These are phyloP conservation scores for Cryptosporidium sp. DNA, from an alignment of 169 alveolate genomes.

Conservation along the genomic window DNA sequence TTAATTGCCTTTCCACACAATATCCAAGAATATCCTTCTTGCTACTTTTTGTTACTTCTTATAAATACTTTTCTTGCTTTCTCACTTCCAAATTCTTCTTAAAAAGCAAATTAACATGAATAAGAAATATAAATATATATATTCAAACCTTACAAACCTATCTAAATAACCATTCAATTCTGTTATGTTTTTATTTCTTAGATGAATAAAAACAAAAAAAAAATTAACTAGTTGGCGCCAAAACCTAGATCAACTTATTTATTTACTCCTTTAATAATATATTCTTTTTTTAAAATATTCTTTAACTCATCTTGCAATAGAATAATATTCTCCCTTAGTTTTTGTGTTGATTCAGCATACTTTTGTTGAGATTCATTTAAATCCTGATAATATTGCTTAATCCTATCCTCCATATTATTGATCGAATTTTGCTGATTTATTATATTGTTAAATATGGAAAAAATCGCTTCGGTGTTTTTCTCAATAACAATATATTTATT, in stretches of 20 bases:
- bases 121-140: not conserved
- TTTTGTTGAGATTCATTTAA: not conserved
- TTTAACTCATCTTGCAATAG: not conserved
- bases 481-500: conserved; percentile 12
- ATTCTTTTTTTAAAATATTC: conserved; percentile 1
- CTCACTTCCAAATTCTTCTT: not conserved
- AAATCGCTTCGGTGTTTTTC: not conserved
- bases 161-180: not conserved
- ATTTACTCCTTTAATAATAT: not conserved
- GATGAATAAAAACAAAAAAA: not conserved
- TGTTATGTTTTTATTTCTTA: not conserved
- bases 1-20: not conserved
- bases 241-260: not conserved
- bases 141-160: not conserved
- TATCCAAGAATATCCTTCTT: not conserved
- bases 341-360: not conserved
- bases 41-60: not conserved
- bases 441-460: not conserved
- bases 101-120: not conserved
- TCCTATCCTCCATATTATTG: not conserved
- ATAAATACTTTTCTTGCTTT: not conserved
- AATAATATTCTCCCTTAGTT: not conserved
- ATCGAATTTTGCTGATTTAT: not conserved
- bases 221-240: not conserved
- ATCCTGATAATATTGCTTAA: not conserved